Evolutionary conservation across 768 basidiomycete genomes (phyloP).

Genomic region (Clathrus columnatus): DNA sequence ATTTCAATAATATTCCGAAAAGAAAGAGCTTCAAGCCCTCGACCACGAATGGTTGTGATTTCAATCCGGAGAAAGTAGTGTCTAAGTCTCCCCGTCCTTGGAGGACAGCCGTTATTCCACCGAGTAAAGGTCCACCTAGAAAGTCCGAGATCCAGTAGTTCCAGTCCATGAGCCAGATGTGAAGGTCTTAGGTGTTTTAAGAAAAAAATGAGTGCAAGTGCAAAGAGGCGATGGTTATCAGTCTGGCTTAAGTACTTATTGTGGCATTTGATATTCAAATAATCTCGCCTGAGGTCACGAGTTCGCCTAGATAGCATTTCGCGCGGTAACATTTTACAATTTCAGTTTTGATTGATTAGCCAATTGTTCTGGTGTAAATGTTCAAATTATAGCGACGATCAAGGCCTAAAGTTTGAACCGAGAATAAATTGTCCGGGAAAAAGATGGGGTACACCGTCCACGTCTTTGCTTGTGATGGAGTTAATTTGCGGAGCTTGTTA

Average conservation of each 20-base stretch:
- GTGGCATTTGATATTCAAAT: too few relatives aligned
- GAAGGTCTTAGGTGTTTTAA: too few relatives aligned
- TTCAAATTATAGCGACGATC: too few relatives aligned
- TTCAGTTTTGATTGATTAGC: too few relatives aligned
- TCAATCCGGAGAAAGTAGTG: neutral
- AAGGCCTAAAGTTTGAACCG: neutral
- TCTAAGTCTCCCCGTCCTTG: neutral
- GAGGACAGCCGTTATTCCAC: neutral
- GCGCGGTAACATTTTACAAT: too few relatives aligned
- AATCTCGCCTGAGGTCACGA: too few relatives aligned
- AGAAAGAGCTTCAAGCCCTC: neutral
- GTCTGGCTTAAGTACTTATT: neutral
- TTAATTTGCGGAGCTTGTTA: too few relatives aligned
- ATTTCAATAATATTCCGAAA: neutral
- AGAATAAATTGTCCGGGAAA: too few relatives aligned
- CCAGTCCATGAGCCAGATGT: neutral
- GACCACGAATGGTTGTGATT: neutral
- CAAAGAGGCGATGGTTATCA: neutral
- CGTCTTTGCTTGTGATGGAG: too few relatives aligned
- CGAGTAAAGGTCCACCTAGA: neutral
- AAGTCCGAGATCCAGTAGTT: neutral
- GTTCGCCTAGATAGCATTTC: neutral
- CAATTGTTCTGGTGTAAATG: too few relatives aligned
- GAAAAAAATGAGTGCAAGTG: neutral
- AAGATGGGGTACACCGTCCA: too few relatives aligned